A percentile compares a stretch with the other conserved stretches of the same genome.
These are phyloP conservation scores for Wallacemonas sp. DNA, from an alignment of 208 protist genomes.

Conservation along the genomic window DNA sequence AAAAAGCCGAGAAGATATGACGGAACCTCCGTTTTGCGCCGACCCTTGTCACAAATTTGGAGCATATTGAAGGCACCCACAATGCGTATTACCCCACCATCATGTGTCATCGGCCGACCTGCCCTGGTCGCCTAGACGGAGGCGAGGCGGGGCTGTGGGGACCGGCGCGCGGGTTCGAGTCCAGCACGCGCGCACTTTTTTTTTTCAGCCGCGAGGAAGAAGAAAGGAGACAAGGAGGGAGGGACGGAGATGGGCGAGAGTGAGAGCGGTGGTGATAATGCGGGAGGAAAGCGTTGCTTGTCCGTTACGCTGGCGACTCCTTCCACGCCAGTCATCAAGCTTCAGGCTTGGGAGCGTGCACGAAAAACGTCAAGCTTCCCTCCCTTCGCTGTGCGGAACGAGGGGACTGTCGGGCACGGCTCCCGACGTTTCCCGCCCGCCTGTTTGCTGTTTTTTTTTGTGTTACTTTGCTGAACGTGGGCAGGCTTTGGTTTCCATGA, in stretches of 20 bases:
- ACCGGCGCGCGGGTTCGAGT: background rate
- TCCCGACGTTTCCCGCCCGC: background rate
- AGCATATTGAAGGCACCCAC: background rate
- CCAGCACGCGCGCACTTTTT: background rate
- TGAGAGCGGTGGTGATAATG: background rate
- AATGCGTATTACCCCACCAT: background rate
- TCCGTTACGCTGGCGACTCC: no score
- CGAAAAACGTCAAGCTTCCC: no score
- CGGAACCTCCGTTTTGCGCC: background rate
- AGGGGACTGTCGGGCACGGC: no score
- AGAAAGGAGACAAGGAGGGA: background rate
- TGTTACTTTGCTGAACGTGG: no score
- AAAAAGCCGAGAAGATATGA: slow-evolving; percentile 87
- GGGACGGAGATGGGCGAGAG: background rate
- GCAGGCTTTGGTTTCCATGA: no score
- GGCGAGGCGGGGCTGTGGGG: background rate
- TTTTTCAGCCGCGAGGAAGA: background rate
- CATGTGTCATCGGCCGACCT: background rate
- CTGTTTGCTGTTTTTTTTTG: background rate
- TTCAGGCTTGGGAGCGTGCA: no score
- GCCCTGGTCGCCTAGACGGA: background rate
- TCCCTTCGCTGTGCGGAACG: no score
- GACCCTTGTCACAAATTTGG: background rate
- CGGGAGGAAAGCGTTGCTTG: background rate
- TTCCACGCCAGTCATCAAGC: no score